Conservation (phyloP, 176 grass and related monocot genomes). For the Chrysopogon serrulatus region DNA sequence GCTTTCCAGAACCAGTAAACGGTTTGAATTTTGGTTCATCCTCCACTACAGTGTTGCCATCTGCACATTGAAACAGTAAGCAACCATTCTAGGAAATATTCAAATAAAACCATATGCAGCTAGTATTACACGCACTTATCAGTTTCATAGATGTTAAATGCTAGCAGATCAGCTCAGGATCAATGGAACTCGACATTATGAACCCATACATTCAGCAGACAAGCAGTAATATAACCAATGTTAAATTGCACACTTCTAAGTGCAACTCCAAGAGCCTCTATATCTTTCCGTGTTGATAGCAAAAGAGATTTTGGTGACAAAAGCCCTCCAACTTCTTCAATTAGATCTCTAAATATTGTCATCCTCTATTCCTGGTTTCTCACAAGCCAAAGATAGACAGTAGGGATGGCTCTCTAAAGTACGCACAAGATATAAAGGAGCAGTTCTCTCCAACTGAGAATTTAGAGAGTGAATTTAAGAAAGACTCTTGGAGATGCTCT, state of each 20-base stretch:
- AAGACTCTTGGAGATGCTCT: not conserved
- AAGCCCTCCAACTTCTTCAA: not conserved
- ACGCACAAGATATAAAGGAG: too few species aligned
- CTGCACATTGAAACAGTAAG: not conserved
- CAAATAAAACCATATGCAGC: not conserved
- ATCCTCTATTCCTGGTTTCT: too few species aligned
- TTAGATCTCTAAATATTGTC: not conserved
- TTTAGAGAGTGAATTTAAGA: too few species aligned
- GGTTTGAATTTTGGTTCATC: slow-evolving; percentile 63
- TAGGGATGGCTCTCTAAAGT: too few species aligned
- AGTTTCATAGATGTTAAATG: not conserved
- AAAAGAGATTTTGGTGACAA: not conserved
- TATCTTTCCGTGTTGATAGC: not conserved
- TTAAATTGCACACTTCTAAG: not conserved
- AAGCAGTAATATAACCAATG: not conserved
- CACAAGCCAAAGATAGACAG: not conserved
- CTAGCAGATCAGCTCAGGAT: not conserved
- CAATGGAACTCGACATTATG: not conserved
- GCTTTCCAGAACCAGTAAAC: slow-evolving; percentile 60
- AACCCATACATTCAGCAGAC: not conserved
- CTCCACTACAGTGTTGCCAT: slow-evolving; percentile 27
- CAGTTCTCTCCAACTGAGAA: too few species aligned
- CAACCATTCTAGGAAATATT: not conserved
- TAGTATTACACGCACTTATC: not conserved
- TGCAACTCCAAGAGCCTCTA: not conserved